Evolutionary conservation across 2,329 filamentous ascomycete genomes (phyloP), one percentile per base, ranked within the genome.

Genomic region (Lachnellula suecica): DNA sequence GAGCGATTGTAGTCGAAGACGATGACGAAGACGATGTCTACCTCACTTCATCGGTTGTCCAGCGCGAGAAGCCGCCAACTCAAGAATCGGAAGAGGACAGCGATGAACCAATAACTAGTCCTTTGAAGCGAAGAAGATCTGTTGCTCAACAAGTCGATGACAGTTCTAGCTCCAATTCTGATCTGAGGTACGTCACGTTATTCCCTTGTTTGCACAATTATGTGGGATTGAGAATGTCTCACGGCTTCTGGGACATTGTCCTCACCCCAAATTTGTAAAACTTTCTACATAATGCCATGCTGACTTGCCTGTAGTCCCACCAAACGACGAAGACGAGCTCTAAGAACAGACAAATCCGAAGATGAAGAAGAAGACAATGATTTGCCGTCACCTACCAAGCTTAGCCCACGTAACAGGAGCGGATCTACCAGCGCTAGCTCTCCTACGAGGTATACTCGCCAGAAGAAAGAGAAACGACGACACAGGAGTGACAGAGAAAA

Each of bases 401-500:
- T 50, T 35, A 35, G 31, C 17, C 35, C 35, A 11, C 24, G 20
- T 9, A 25, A 22, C 19, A 44, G 20, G 17, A 53, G 13, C 19
- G 29, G 23, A 23, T 42, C 45, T 24, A 2, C 22, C 11, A 34
- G n/a, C n/a, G n/a, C n/a, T n/a, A n/a, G n/a, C n/a, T n/a, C 24
- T 20, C 23, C 29, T 24, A 40, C 53, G 25, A 56, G 58, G 15
- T 22, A 44, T 19, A 63, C 61, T 19, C 53, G 64, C 38, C 58
- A 63, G 27, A 46, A 58, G 23, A 61, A 42, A 17, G 50, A 22
- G 4, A 55, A 44, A 15, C 59, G 47, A 29, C 52, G 45, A n/a
- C 65, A 71, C 51, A 67, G 72, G 4, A 70, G 69, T 1, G 66
- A 66, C 11, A 73, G 71, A 50, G 66, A 74, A 49, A 74, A 74